A percentile compares a stretch with the other conserved stretches of the same genome.
Evolutionary conservation across 2,329 filamentous ascomycete genomes (phyloP).

Genomic region (Nemania sp.): DNA sequence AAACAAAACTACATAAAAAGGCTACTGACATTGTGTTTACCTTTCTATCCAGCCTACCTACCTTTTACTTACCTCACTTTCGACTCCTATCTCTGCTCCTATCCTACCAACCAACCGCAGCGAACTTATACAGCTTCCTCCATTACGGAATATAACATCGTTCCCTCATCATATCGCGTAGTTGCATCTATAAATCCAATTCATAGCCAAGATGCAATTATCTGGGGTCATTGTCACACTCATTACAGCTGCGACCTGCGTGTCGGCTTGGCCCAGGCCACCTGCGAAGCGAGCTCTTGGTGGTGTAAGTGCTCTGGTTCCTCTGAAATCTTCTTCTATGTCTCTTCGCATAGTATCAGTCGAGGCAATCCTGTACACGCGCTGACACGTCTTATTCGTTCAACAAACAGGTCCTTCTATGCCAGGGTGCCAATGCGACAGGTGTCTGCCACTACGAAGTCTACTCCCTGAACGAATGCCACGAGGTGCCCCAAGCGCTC

Average conservation of each 20-base stretch:
- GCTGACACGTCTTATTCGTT: slow-evolving; percentile 20
- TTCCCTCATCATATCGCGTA: slow-evolving; percentile 13
- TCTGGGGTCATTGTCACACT: slow-evolving; percentile 42
- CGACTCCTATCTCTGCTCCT: background rate
- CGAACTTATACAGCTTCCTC: background rate
- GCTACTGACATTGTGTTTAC: background rate
- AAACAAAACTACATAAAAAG: slow-evolving; percentile 26
- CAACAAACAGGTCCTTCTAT: slow-evolving; percentile 60
- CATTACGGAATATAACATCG: slow-evolving; percentile 5
- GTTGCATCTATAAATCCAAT: slow-evolving; percentile 19
- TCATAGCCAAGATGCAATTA: slow-evolving; percentile 46
- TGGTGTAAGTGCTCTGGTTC: slow-evolving; percentile 56
- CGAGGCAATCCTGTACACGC: background rate
- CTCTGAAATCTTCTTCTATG: background rate
- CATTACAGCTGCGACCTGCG: slow-evolving; percentile 42
- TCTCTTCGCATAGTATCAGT: background rate
- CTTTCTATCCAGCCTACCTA: background rate
- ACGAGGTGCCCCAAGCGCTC: slow-evolving; percentile 59
- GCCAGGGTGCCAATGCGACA: slow-evolving; percentile 63
- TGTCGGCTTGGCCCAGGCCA: slow-evolving; percentile 43
- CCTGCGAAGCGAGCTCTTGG: slow-evolving; percentile 58
- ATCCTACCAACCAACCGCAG: background rate
- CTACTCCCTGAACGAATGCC: slow-evolving; percentile 59
- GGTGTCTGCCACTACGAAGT: slow-evolving; percentile 59
- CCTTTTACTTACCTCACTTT: too few relatives aligned